Evolutionary conservation across 2,329 filamentous ascomycete genomes (phyloP).

Genomic region (Alternaria conjuncta): DNA sequence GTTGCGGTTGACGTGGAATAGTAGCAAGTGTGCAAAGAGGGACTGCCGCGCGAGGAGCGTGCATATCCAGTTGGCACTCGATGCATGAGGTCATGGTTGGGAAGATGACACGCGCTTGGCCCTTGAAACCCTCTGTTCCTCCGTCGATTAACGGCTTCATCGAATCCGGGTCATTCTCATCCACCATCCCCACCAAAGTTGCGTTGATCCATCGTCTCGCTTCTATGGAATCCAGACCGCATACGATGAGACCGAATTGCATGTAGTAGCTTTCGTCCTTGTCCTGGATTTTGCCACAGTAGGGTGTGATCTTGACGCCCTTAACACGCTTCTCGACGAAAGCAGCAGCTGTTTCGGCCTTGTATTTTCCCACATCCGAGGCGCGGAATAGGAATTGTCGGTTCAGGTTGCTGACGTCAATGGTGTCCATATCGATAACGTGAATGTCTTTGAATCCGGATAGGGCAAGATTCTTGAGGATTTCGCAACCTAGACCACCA

Average conservation of each 20-base stretch:
- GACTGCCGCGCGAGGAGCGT: constrained; percentile 94
- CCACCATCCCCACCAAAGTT: constrained; percentile 88
- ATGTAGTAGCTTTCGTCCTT: constrained; percentile 96
- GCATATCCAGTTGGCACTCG: constrained; percentile 98
- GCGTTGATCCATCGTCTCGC: constrained; percentile 99
- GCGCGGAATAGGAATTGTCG: constrained; percentile 95
- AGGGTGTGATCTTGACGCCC: constrained; percentile 89
- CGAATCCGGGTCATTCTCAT: constrained; percentile 79
- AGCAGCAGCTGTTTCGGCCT: constrained; percentile 88
- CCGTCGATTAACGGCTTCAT: constrained; percentile 96
- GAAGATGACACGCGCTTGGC: constrained; percentile 89
- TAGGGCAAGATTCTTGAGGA: constrained; percentile 92
- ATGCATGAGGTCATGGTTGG: constrained; percentile 95
- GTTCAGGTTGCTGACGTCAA: constrained; percentile 97
- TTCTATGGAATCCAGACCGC: constrained; percentile 95
- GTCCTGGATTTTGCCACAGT: constrained; percentile 95
- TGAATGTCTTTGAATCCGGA: constrained; percentile 97
- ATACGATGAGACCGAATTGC: constrained; percentile 93
- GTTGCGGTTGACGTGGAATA: constrained; percentile 94
- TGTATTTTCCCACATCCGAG: constrained; percentile 88
- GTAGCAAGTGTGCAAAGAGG: constrained; percentile 95
- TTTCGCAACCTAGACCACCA: constrained; percentile 93
- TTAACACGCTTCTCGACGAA: constrained; percentile 91
- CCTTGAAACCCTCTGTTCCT: constrained; percentile 98
- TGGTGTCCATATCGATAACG: constrained; percentile 99